These are phyloP conservation scores for Pleurotus cornucopiae DNA, from an alignment of 768 basidiomycete species.

Conservation along the genomic window DNA sequence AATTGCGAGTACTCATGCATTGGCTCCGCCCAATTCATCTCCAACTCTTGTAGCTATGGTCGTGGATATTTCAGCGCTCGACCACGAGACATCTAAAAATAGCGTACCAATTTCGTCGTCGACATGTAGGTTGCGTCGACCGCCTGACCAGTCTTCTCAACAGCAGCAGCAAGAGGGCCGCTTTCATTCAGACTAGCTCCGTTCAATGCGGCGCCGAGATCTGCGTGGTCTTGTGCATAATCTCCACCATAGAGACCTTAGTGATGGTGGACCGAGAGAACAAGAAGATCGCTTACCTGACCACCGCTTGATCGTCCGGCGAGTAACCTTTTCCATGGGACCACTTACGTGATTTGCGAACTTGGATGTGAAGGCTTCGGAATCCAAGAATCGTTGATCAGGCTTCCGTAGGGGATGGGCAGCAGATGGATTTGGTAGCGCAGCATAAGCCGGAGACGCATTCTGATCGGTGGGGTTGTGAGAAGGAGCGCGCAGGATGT, in stretches of 20 bases:
- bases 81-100: background rate
- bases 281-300: slow-evolving; percentile 51
- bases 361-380: slow-evolving; percentile 93
- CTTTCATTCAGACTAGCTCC: slow-evolving; percentile 89
- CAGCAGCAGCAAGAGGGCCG: slow-evolving; percentile 67
- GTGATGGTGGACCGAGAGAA: slow-evolving; percentile 8
- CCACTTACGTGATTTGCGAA: slow-evolving; percentile 90
- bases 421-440: slow-evolving; percentile 85
- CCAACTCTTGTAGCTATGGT: slow-evolving; percentile 82
- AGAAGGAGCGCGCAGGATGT: slow-evolving; percentile 91
- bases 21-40: slow-evolving; percentile 94
- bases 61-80: slow-evolving; percentile 7
- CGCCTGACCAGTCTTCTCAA: slow-evolving; percentile 97
- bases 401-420: slow-evolving; percentile 87
- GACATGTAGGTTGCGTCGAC: slow-evolving; percentile 92
- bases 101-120: slow-evolving; percentile 78
- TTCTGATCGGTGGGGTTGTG: slow-evolving; percentile 87
- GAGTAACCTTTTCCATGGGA: slow-evolving; percentile 94
- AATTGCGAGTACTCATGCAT: slow-evolving; percentile 96
- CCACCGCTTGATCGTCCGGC: slow-evolving; percentile 92
- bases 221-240: slow-evolving; percentile 80
- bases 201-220: slow-evolving; percentile 88
- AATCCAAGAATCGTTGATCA: slow-evolving; percentile 94
- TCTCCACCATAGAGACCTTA: slow-evolving; percentile 37
- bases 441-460: slow-evolving; percentile 70